Base-by-base conservation (phyloP, 257 asterid species). In the Eustoma russellianum region DNA sequence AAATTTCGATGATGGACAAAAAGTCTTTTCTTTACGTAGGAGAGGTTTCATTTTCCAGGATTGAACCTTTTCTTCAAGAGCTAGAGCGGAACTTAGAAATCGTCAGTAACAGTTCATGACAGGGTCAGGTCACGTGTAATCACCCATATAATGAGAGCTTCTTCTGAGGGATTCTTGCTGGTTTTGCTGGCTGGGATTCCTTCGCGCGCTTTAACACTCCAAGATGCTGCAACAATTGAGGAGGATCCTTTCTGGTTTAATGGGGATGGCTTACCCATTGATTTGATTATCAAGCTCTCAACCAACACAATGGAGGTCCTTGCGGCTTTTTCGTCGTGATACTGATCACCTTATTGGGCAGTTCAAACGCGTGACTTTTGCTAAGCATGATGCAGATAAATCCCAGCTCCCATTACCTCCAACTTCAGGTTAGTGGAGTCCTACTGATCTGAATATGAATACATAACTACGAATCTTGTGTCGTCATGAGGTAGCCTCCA, bases 171-270 rank as follows among this genome's bases (percentile, higher is more conserved):
- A 13, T 80, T 81, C 59, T 59, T 78, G 76, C 71, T 86, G 47
- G 82, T 90, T 68, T 73, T 90, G 83, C 88, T 90, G 38, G 93
- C 85, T 44, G 95, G 95, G 13, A 91, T 89, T 17, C 87, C 85
- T 11, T 65, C 82, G 33, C 95, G 95, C 46, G 71, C 68, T 18
- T 89, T 83, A 57, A 70, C 68, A 33, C 38, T 71, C 60, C 78
- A 69, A 51, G 97, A 86, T 68, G 76, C 77, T 54, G 59, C 65
- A 43, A 56, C 74, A 19, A 30, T 89, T 30, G 83, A 77, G 33
- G 95, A 89, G 71, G 97, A 89, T 61, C 82, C 85, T 52, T 89
- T 89, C 80, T 89, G 97, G 97, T 89, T 95, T 17, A 77, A 83
- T 18, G 97, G 97, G 52, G 94, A 89, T 67, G 97, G 97, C 40